Evolutionary conservation across 768 basidiomycete genomes (phyloP), one percentile per base, ranked within the genome.

Genomic region (Kwoniella newhampshirensis): DNA sequence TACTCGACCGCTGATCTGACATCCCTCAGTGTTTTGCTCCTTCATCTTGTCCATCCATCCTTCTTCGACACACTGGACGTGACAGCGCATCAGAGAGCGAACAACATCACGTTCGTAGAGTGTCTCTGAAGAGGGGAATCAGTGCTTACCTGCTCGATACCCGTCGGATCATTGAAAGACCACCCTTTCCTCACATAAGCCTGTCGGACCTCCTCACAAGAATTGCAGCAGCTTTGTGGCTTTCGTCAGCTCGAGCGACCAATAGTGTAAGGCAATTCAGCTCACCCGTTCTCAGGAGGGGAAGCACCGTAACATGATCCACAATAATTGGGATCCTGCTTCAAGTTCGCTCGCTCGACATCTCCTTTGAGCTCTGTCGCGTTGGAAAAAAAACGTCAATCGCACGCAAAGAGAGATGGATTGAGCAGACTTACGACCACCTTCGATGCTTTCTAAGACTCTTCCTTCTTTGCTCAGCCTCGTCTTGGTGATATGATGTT

Each of bases 271-370:
- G 4, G 17, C 35, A 45, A 37, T 11, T 17, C 30, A 6, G 27
- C 63, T 44, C 13, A 69, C 68, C 73, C 73, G 32, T 52, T 69
- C 23, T 62, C 63, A 18, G 72, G 71, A 20, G 76, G 71, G 2
- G 63, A 62, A 54, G 91, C 96, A 55, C 96, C 96, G 65, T 89
- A 99, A 78, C 96, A 99, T 4, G 91, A 94, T 3, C 96, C 96
- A 78, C 94, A 98, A 74, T 91, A 93, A 57, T 80, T 81, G 0
- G 74, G 72, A 26, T 70, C 70, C 20, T 55, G 57, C 56, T 65
- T 67, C 48, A 61, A 44, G 40, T 67, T 64, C 5, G 66, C 70
- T 32, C 70, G 60, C 41, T 97, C 93, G 2, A 93, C 77, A 52
- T 99, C 94, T 60, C 91, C 96, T 60, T 85, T 82, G 21, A 97